phyloP scores from a whole-genome alignment of 192 early-diverging fungal genomes.

The Umbelopsis ramanniana region DNA sequence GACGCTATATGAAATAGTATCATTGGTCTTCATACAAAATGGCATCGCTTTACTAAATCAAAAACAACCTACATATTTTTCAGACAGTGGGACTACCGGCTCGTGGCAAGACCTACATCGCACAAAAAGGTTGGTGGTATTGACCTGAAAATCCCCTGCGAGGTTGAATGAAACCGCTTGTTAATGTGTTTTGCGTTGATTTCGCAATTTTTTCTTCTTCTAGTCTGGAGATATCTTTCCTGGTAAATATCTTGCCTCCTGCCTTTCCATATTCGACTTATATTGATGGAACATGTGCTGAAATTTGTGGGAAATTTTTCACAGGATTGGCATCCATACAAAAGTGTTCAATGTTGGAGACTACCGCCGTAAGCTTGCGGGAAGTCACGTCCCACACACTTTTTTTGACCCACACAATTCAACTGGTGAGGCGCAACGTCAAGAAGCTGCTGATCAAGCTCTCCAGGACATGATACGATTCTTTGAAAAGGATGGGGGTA shows the following conservation, averaged over 20 bases:
- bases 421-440: conserved; percentile 72
- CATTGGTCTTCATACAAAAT: not conserved
- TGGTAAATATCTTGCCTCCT: not conserved
- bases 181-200: not conserved
- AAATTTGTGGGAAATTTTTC: conserved; percentile 55
- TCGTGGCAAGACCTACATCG: conserved; percentile 94
- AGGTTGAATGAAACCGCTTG: not conserved
- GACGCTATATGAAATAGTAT: no score
- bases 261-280: not conserved
- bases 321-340: conserved; percentile 90
- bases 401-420: conserved; percentile 93
- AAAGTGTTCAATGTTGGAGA: conserved; percentile 98
- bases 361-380: conserved; percentile 88
- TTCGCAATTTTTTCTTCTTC: not conserved
- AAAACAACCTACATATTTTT: not conserved
- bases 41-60: not conserved
- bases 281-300: conserved; percentile 4
- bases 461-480: conserved; percentile 92
- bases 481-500: conserved; percentile 81
- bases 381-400: conserved; percentile 76
- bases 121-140: conserved; percentile 69
- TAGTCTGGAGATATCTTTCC: conserved; percentile 21
- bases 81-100: conserved; percentile 89
- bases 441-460: conserved; percentile 81
- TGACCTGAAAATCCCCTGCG: no score